phyloP scores from a whole-genome alignment of 2,329 filamentous ascomycete species.

The Paraconiothyrium brasiliense region DNA sequence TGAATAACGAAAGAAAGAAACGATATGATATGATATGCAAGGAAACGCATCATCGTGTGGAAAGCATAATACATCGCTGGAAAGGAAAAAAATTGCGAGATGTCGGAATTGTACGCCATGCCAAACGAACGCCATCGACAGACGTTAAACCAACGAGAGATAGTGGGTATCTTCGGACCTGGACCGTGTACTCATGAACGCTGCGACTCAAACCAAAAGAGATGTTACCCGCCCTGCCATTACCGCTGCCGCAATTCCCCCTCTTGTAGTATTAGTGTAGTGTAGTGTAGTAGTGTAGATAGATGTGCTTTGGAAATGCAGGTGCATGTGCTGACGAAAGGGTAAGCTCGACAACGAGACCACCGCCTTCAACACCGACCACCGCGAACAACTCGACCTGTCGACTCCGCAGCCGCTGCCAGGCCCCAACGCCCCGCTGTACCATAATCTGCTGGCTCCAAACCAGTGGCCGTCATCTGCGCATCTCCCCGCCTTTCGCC shows the following conservation, averaged over 20 bases:
- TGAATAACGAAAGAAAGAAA: background rate
- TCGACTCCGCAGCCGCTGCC: constrained; percentile 79
- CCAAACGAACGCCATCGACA: constrained; percentile 8
- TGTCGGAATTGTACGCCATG: background rate
- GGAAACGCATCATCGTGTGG: constrained; percentile 16
- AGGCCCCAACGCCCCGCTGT: constrained; percentile 68
- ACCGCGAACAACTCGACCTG: constrained; percentile 87
- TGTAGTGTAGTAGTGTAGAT: constrained; percentile 6
- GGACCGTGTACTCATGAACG: constrained; percentile 21
- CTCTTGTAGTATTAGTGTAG: constrained; percentile 10
- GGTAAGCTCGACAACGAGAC: constrained; percentile 63
- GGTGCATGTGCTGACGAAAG: constrained; percentile 35
- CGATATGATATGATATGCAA: constrained; percentile 8
- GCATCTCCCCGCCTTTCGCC: constrained; percentile 72
- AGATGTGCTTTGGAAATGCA: background rate
- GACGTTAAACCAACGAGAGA: constrained; percentile 12
- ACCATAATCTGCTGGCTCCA: constrained; percentile 79
- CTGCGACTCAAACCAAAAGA: constrained; percentile 5
- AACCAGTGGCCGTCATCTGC: constrained; percentile 78
- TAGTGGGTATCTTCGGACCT: constrained; percentile 26
- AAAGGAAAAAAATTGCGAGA: background rate
- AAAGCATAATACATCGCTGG: constrained; percentile 14
- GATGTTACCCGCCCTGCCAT: constrained; percentile 19
- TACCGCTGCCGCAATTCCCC: constrained; percentile 14
- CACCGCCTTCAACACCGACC: constrained; percentile 79